phyloP scores from a whole-genome alignment of 352 stramenopile species.

The Phytopythium montanum region DNA sequence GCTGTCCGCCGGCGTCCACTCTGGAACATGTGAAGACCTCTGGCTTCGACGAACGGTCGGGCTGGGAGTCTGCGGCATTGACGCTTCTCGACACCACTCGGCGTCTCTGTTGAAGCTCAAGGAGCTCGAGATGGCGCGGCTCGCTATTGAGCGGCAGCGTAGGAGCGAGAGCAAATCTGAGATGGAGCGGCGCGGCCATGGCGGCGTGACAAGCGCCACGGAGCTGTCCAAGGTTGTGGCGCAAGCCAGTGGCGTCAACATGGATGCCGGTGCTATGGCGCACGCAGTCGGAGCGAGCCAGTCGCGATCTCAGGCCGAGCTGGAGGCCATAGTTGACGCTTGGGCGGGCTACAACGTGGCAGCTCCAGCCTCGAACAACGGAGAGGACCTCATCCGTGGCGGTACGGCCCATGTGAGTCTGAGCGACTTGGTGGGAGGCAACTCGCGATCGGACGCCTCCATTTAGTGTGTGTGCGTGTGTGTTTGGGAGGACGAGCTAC shows the following conservation, averaged over 20 bases:
- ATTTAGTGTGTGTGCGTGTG: too few relatives aligned
- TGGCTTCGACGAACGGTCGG: slow-evolving; percentile 3
- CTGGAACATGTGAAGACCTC: slow-evolving; percentile 10
- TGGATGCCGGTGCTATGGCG: neutral
- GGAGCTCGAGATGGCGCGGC: neutral
- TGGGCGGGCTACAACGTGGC: neutral
- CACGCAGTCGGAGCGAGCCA: neutral
- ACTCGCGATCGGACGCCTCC: neutral
- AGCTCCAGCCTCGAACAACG: neutral
- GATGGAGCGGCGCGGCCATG: neutral
- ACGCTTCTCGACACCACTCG: neutral
- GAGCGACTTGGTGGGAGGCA: neutral
- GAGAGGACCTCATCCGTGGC: neutral
- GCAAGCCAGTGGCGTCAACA: neutral
- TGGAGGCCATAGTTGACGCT: neutral
- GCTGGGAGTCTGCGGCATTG: neutral
- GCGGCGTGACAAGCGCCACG: neutral
- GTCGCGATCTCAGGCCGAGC: neutral
- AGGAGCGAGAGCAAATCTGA: neutral
- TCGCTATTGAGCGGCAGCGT: neutral
- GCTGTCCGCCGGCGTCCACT: neutral
- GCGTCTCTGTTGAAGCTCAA: neutral
- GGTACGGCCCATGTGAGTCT: neutral
- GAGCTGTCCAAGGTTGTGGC: neutral
- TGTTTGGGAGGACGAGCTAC: too few relatives aligned